Evolutionary conservation across 345 rosid genomes (phyloP), one percentile per base, ranked within the genome.

Genomic region (Limnanthes douglasii): DNA sequence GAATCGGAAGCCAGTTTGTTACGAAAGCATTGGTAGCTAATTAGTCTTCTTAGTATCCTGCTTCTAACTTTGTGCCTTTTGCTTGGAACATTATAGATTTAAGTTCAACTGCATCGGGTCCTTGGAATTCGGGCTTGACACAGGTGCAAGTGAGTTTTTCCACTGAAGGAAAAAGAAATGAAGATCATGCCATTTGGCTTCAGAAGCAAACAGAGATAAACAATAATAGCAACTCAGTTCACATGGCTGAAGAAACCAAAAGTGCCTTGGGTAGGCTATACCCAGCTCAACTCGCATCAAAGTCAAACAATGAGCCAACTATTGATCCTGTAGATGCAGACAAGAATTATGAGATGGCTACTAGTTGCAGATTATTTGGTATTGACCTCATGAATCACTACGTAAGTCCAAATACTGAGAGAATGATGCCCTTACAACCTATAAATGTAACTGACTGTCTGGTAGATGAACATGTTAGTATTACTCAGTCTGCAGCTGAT

Each of bases 281-380:
- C 25, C 30, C 69, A 19, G 73, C 64, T 39, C 37, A 52, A 19
- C 61, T 24, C 25, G 34, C 69, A 29, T 38, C 69, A 20, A 66
- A 56, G 43, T 22, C 41, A 38, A 64, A 61, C 36, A 43, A 39
- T 52, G 71, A 72, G 11, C 34, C 35, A 11, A 20, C 54, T 46
- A 51, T 52, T 45, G 70, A 55, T 40, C 59, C 52, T 31, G 39
- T 21, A 40, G 68, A 63, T 21, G 59, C 44, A n/a, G 64, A 57
- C 39, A 76, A 58, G 61, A 74, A 69, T 48, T 53, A 45, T 0
- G 86, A 72, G 69, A 58, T 38, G 17, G 37, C 60, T 10, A 5
- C 55, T 18, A 59, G 56, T 19, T 86, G 60, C 50, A 60, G 94
- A 31, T 62, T 86, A 51, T 86, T 86, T 45, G 96, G 96, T 30